Percentiles rank a stretch among this genome's conserved stretches.
Conservation (phyloP, 2,329 filamentous ascomycete species). For the Talaromyces sp. region DNA sequence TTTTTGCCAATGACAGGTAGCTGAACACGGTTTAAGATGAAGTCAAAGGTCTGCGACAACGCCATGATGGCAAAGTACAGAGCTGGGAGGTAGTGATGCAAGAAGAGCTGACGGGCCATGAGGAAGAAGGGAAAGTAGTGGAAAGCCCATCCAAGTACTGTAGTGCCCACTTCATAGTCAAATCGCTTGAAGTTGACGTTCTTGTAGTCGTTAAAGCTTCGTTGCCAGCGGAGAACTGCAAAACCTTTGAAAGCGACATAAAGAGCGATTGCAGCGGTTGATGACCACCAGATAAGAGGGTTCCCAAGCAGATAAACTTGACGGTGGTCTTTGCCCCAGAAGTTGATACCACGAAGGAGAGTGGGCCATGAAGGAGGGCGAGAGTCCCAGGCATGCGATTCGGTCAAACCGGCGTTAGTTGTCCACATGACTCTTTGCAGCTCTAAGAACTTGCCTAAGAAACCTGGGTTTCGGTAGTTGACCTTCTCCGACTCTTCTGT, state of each 20-base stretch:
- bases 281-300: conserved; percentile 90
- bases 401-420: conserved; percentile 92
- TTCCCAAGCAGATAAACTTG: conserved; percentile 97
- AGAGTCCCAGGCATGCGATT: conserved; percentile 97
- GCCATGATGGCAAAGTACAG: conserved; percentile 92
- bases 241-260: conserved; percentile 85
- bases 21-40: conserved; percentile 68
- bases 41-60: conserved; percentile 87
- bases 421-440: conserved; percentile 98
- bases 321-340: conserved; percentile 91
- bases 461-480: conserved; percentile 91
- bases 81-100: conserved; percentile 97
- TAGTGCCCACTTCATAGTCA: conserved; percentile 91
- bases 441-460: conserved; percentile 97
- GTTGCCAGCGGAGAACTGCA: conserved; percentile 88
- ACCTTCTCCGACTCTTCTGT: conserved; percentile 79
- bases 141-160: conserved; percentile 89
- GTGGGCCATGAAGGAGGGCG: conserved; percentile 91
- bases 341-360: conserved; percentile 93
- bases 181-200: conserved; percentile 87
- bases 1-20: conserved; percentile 65
- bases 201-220: conserved; percentile 81
- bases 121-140: conserved; percentile 99
- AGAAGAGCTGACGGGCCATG: conserved; percentile 96
- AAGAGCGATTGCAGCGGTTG: conserved; percentile 70